Conservation (phyloP, 169 alveolate species). For the Plasmodium knowlesi region DNA sequence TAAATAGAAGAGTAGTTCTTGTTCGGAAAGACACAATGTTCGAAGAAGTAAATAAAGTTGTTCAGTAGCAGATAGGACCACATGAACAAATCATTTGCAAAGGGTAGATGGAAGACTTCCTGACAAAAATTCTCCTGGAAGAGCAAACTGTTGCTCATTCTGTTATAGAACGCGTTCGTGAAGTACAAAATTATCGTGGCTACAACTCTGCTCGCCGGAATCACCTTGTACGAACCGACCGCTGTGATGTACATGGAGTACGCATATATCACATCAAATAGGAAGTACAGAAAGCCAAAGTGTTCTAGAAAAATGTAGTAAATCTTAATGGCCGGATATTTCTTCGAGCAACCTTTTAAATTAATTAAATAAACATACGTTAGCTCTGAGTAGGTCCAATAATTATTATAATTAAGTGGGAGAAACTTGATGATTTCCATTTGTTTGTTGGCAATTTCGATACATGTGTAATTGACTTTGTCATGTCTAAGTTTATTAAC, state of each 20-base stretch:
- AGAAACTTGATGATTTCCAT: conserved; percentile 60
- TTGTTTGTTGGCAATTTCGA: conserved; percentile 64
- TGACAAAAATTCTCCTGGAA: conserved; percentile 67
- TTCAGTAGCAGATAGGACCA: conserved; percentile 63
- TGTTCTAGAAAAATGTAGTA: conserved; percentile 56
- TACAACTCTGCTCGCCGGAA: conserved; percentile 65
- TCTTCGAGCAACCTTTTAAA: conserved; percentile 55
- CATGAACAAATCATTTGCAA: conserved; percentile 66
- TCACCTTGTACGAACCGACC: conserved; percentile 52
- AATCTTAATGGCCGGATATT: conserved; percentile 66
- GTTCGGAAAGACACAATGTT: conserved; percentile 42
- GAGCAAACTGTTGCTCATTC: conserved; percentile 62
- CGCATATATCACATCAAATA: conserved; percentile 58
- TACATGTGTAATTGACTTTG: conserved; percentile 55
- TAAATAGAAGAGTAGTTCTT: conserved; percentile 62
- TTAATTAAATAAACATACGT: conserved; percentile 64
- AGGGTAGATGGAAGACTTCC: conserved; percentile 51
- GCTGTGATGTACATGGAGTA: conserved; percentile 68
- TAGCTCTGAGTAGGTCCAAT: conserved; percentile 65
- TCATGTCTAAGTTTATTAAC: conserved; percentile 25
- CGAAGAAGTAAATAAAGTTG: conserved; percentile 66
- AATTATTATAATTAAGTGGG: conserved; percentile 57
- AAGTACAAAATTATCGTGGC: conserved; percentile 56
- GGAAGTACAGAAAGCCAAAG: conserved; percentile 54
- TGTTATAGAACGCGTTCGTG: conserved; percentile 49